Evolutionary conservation across 2,329 filamentous ascomycete species (phyloP).

Genomic region (Cladophialophora exuberans): DNA sequence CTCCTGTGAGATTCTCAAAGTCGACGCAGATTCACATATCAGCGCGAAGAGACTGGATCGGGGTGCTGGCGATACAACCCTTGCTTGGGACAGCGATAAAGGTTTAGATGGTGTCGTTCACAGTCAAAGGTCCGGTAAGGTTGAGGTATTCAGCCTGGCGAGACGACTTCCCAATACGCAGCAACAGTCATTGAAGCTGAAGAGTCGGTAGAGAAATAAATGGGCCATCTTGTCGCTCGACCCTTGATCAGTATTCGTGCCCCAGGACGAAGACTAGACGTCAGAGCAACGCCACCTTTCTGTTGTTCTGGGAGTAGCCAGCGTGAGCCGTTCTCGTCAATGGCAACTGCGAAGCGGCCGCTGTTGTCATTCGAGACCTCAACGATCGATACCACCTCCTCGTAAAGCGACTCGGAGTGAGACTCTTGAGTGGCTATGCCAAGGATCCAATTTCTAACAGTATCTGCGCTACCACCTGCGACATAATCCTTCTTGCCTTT

Average conservation of each 20-base stretch:
- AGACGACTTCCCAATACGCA: slow-evolving; percentile 23
- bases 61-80: no score
- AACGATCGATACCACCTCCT: slow-evolving; percentile 11
- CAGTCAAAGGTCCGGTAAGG: background rate
- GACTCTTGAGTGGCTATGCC: slow-evolving; percentile 27
- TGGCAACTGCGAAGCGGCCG: slow-evolving; percentile 21
- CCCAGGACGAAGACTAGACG: slow-evolving; percentile 8
- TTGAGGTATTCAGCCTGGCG: background rate
- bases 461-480: slow-evolving; percentile 26
- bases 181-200: slow-evolving; percentile 8
- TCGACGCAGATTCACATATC: no score
- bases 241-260: slow-evolving; percentile 19
- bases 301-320: slow-evolving; percentile 28
- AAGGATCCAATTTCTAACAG: slow-evolving; percentile 29
- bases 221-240: slow-evolving; percentile 21
- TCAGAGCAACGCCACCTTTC: background rate
- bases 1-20: no score
- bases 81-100: no score
- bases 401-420: background rate
- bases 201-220: slow-evolving; percentile 1
- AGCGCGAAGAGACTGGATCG: no score
- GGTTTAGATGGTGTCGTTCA: background rate
- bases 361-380: slow-evolving; percentile 16
- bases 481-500: slow-evolving; percentile 31
- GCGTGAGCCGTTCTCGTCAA: slow-evolving; percentile 11